Conservation (phyloP, 2,329 filamentous ascomycete species). For the Ophiocordyceps camponoti-rufipedis region DNA sequence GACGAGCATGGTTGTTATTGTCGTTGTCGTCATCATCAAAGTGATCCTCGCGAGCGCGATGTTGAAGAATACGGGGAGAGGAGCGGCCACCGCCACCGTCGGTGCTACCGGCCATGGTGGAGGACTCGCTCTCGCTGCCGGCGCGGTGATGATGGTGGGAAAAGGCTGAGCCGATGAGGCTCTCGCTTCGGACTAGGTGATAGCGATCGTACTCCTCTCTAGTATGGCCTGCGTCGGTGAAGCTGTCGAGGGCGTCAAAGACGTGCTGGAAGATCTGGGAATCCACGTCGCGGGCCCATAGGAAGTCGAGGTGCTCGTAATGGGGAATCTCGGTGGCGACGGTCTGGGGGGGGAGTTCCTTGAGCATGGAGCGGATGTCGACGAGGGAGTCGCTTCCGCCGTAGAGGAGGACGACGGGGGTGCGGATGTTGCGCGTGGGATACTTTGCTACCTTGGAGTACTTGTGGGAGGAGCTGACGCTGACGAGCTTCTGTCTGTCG, state of each 20-base stretch:
- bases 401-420: slow-evolving; percentile 83
- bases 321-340: slow-evolving; percentile 73
- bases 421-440: slow-evolving; percentile 91
- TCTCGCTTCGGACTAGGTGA: slow-evolving; percentile 29
- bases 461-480: slow-evolving; percentile 51
- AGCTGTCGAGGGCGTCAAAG: slow-evolving; percentile 69
- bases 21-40: neutral
- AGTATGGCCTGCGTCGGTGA: slow-evolving; percentile 37
- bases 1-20: neutral
- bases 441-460: slow-evolving; percentile 96
- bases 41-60: slow-evolving; percentile 11
- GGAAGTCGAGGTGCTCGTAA: slow-evolving; percentile 92
- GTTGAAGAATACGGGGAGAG: slow-evolving; percentile 5
- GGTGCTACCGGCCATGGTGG: slow-evolving; percentile 8
- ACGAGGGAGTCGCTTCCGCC: slow-evolving; percentile 87
- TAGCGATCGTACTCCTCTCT: slow-evolving; percentile 44
- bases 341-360: slow-evolving; percentile 70
- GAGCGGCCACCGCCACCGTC: slow-evolving; percentile 1
- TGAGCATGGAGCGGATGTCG: slow-evolving; percentile 83
- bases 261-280: slow-evolving; percentile 78
- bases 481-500: slow-evolving; percentile 63
- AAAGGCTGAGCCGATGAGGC: slow-evolving; percentile 22
- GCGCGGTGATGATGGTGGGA: slow-evolving; percentile 7
- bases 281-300: slow-evolving; percentile 82
- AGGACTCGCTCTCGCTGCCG: slow-evolving; percentile 19